Evolutionary conservation across 805 yeast species (phyloP).

Genomic region (Ogataea methanolica): DNA sequence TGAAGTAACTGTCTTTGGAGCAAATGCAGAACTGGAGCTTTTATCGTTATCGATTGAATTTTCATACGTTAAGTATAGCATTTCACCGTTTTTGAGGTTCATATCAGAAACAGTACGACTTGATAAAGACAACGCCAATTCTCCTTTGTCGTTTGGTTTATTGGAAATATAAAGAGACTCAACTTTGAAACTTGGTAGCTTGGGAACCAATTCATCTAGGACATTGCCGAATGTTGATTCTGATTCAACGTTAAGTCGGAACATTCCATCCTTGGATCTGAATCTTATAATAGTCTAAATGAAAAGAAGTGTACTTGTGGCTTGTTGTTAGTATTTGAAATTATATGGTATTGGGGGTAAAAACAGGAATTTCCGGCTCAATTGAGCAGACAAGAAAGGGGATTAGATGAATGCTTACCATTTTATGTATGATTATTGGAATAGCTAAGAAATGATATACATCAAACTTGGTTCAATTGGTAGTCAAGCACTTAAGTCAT

Average conservation of each 20-base stretch:
- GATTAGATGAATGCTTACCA: neutral
- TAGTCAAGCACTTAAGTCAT: too few relatives aligned
- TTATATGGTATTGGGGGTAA: neutral
- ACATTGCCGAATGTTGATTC: conserved; percentile 16
- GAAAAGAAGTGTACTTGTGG: too few relatives aligned
- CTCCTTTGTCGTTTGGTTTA: conserved; percentile 41
- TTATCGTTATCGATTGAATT: neutral
- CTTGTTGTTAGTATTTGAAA: neutral
- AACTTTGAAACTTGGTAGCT: conserved; percentile 32
- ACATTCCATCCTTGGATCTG: conserved; percentile 80
- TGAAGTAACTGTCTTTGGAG: neutral
- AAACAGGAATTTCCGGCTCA: neutral
- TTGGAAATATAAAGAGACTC: conserved; percentile 36
- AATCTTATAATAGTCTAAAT: conserved; percentile 54
- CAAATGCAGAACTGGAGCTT: neutral
- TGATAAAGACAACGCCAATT: conserved; percentile 29
- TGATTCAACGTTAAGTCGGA: conserved; percentile 46
- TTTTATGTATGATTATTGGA: neutral
- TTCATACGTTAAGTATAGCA: conserved; percentile 42
- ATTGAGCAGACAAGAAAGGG: too few relatives aligned
- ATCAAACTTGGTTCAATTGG: neutral
- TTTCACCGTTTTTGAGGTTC: conserved; percentile 57
- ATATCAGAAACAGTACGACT: conserved; percentile 34
- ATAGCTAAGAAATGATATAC: neutral
- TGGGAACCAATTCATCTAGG: conserved; percentile 23